A percentile compares a stretch with the other conserved stretches of the same genome.
These are phyloP conservation scores for Liriodendron chinense DNA, from an alignment of 164 flowering plant genomes.

Conservation along the genomic window DNA sequence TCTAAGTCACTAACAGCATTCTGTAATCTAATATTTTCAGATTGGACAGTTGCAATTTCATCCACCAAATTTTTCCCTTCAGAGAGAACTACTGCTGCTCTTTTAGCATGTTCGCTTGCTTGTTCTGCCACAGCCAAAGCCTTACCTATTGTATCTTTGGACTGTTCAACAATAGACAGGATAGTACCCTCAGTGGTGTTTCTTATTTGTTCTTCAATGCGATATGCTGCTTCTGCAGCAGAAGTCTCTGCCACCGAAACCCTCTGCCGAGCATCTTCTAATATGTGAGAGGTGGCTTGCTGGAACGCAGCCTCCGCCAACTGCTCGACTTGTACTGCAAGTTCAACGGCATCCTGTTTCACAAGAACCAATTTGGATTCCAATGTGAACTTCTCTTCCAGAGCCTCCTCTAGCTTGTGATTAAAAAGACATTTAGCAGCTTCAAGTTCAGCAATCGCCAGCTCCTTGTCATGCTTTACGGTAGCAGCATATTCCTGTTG, in stretches of 20 bases:
- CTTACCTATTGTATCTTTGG: constrained; percentile 48
- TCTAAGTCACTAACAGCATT: constrained; percentile 34
- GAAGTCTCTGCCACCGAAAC: constrained; percentile 59
- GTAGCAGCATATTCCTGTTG: constrained; percentile 41
- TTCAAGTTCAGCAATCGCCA: constrained; percentile 48
- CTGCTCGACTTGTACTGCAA: constrained; percentile 65
- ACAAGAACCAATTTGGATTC: constrained; percentile 52
- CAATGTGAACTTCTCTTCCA: constrained; percentile 49
- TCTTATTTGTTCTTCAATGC: constrained; percentile 49
- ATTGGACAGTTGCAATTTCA: constrained; percentile 36
- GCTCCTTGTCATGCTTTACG: constrained; percentile 47
- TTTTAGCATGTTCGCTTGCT: constrained; percentile 38
- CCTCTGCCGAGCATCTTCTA: constrained; percentile 46
- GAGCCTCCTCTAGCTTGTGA: constrained; percentile 41
- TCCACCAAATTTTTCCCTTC: constrained; percentile 34
- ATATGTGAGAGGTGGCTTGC: constrained; percentile 55
- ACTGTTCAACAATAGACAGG: constrained; percentile 41
- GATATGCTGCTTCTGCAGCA: constrained; percentile 53
- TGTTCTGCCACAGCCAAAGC: constrained; percentile 45
- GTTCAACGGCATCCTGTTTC: constrained; percentile 55
- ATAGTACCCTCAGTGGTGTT: constrained; percentile 42
- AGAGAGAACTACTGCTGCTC: constrained; percentile 24
- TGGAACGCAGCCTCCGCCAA: constrained; percentile 50
- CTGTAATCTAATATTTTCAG: constrained; percentile 40
- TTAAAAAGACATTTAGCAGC: constrained; percentile 45